phyloP scores from a whole-genome alignment of 306 rosid genomes.

The Trifolium subterraneum region DNA sequence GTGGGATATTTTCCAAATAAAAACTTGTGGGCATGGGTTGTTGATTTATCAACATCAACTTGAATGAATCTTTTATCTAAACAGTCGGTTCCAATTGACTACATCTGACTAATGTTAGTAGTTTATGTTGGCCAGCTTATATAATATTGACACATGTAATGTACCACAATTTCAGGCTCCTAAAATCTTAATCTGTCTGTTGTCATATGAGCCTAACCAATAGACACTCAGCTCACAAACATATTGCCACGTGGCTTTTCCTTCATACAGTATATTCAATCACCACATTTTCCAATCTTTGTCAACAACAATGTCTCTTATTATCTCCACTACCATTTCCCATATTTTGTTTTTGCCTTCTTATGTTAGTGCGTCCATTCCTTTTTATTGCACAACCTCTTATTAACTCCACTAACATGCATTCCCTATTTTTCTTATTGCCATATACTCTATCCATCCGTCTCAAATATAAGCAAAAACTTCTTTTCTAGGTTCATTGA shows the following conservation, averaged over 20 bases:
- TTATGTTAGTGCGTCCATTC: constrained; percentile 9
- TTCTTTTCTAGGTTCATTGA: too few species aligned
- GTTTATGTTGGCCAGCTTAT: constrained; percentile 15
- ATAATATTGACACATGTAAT: constrained; percentile 13
- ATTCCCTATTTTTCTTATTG: too few species aligned
- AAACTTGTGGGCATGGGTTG: neutral
- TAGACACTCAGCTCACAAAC: constrained; percentile 36
- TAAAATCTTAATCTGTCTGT: neutral
- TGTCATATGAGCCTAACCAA: constrained; percentile 15
- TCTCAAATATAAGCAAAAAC: too few species aligned
- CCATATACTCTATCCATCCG: too few species aligned
- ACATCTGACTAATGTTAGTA: neutral
- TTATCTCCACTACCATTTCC: constrained; percentile 9
- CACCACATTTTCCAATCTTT: neutral
- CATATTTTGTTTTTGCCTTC: neutral
- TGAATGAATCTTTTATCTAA: neutral
- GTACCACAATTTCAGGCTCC: neutral
- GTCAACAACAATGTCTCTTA: neutral
- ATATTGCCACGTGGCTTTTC: constrained; percentile 47
- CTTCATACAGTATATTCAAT: constrained; percentile 27
- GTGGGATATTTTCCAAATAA: too few species aligned
- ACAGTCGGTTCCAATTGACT: neutral
- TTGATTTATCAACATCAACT: neutral
- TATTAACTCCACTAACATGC: too few species aligned
- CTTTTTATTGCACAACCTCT: too few species aligned